Percentiles rank a stretch among this genome's conserved stretches.
phyloP scores from a whole-genome alignment of 2,329 filamentous ascomycete species.

The Xylaria sp. region DNA sequence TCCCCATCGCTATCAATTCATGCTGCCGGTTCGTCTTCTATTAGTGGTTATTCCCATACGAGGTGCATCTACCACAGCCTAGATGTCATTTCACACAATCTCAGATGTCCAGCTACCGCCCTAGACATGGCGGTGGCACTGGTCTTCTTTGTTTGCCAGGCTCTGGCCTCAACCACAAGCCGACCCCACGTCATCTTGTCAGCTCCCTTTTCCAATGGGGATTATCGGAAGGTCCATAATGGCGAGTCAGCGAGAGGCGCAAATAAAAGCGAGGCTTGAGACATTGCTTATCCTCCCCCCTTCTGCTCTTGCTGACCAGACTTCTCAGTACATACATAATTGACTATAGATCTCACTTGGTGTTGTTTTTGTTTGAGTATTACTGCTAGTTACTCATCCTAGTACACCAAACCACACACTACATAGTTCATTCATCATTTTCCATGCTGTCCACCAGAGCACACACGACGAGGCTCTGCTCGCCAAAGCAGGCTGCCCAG shows the following conservation, averaged over 20 bases:
- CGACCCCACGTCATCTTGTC: conserved; percentile 22
- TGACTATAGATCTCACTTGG: not conserved
- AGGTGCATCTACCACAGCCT: conserved; percentile 20
- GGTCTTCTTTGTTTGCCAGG: conserved; percentile 13
- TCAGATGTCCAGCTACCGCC: not conserved
- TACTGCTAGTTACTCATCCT: not conserved
- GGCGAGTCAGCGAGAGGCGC: not conserved
- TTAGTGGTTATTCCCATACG: conserved; percentile 35
- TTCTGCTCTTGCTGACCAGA: conserved; percentile 16
- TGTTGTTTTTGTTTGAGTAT: conserved; percentile 4
- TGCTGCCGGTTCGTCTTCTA: not conserved
- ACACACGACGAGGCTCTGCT: conserved; percentile 47
- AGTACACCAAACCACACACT: not conserved
- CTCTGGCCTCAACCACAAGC: not conserved
- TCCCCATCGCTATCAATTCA: not conserved
- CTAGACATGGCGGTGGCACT: conserved; percentile 11
- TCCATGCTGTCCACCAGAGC: conserved; percentile 50
- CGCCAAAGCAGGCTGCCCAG: conserved; percentile 47
- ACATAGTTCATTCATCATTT: conserved; percentile 5
- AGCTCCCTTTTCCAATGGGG: conserved; percentile 14
- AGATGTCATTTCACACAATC: conserved; percentile 4
- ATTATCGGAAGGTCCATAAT: not conserved
- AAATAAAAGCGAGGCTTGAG: conserved; percentile 25
- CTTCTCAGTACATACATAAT: conserved; percentile 19
- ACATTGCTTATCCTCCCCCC: conserved; percentile 15